Base-by-base conservation (phyloP, 73 alveolate genomes). In the Paramecium primaurelia region DNA sequence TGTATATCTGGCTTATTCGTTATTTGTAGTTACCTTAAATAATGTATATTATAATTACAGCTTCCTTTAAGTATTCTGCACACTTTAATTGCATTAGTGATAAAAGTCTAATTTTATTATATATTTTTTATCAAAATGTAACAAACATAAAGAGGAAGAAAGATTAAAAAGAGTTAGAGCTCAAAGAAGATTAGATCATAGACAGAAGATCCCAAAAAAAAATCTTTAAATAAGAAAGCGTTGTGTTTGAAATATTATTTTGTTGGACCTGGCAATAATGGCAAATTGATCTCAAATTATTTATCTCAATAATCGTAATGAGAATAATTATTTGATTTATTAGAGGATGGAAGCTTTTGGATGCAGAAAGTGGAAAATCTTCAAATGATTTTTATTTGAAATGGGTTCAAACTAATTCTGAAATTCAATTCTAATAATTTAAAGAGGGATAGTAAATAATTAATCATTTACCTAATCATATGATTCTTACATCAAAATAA, bases 261-360 rank as follows among this genome's bases (percentile, higher is more conserved):
- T 20, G 91, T 80, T 9, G 91, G 91, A 2, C 75, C 91, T 2
- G 91, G 91, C 30, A 80, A 80, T 49, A 80, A 80, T 80, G 91
- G 91, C 22, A 80, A 80, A 80, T 38, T 80, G 58, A 80, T 80
- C 28, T 40, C 71, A 20, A 25, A 40, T 25, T 49, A 80, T 80
- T 47, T 80, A 42, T 75, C 88, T 49, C 91, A 80, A 49, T 45
- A 80, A 80, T 47, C 9, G 87, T 64, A 64, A 45, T 71, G 32
- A 54, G 69, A 54, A 54, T 71, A n/a, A 44, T 73, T 42, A 45
- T 26, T 45, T n/a, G n/a, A 20, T 47, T 18, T 18, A n/a, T 89
- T 60, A 89, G 94, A 83, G 94, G 94, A 22, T 89, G 94, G 94
- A 89, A 89, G 22, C 47, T 45, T 22, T 71, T 89, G 28, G 94